Conservation (phyloP, 2,329 filamentous ascomycete species). For the Boeremia lycopersici region DNA sequence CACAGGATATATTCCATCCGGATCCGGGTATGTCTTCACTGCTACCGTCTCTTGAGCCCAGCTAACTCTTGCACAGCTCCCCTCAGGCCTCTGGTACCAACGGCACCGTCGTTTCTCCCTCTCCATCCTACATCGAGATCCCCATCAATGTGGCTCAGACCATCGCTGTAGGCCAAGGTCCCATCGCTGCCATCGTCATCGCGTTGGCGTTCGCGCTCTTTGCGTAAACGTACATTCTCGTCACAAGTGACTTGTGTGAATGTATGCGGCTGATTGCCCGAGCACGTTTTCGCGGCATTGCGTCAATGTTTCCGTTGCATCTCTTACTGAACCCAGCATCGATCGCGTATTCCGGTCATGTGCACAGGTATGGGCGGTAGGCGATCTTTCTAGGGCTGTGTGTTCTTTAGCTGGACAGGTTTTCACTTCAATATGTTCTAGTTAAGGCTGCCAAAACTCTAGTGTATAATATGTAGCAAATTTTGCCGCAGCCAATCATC, state of each 20-base stretch:
- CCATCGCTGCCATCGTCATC: constrained; percentile 34
- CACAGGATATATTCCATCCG: constrained; percentile 28
- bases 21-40: constrained; percentile 31
- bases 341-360: constrained; percentile 18
- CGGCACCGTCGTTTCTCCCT: constrained; percentile 29
- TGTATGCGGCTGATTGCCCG: constrained; percentile 9
- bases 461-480: constrained; percentile 36
- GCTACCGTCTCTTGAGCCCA: neutral
- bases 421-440: constrained; percentile 39
- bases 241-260: neutral
- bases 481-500: constrained; percentile 21
- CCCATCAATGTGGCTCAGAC: constrained; percentile 33
- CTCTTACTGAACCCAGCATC: constrained; percentile 26
- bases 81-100: constrained; percentile 27
- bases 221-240: constrained; percentile 21
- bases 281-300: constrained; percentile 21
- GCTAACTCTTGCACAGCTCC: constrained; percentile 19
- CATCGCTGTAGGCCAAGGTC: constrained; percentile 30
- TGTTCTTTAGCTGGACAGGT: constrained; percentile 33
- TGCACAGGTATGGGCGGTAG: constrained; percentile 25
- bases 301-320: constrained; percentile 25
- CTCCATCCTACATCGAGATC: constrained; percentile 31
- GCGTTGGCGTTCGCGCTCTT: constrained; percentile 36
- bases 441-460: constrained; percentile 30
- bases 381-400: constrained; percentile 28